Evolutionary conservation across 192 early-diverging fungal genomes (phyloP).

Genomic region (Tieghemiomyces parasiticus): DNA sequence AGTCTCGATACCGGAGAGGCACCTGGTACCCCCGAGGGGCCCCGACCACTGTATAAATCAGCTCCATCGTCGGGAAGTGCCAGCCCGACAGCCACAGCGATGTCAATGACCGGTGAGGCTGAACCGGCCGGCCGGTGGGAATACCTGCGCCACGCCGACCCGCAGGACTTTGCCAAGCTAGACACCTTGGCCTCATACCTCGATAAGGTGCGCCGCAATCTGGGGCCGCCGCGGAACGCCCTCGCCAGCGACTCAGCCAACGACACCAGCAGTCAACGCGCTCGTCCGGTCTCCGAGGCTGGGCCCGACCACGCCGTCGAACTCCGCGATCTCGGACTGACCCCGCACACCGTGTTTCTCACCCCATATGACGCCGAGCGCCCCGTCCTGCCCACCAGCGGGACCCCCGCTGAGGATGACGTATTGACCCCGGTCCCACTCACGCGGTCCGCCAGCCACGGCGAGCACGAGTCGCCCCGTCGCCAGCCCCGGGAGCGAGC

Average conservation of each 20-base stretch:
- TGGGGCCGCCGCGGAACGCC: neutral
- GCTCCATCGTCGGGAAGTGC: no score
- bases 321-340: slow-evolving; percentile 44
- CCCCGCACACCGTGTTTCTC: slow-evolving; percentile 55
- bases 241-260: neutral
- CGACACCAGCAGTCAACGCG: neutral
- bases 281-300: no score
- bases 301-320: slow-evolving; percentile 13
- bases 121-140: neutral
- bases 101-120: neutral
- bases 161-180: slow-evolving; percentile 2
- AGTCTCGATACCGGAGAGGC: neutral
- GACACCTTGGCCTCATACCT: slow-evolving; percentile 7
- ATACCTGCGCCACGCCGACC: slow-evolving; percentile 5
- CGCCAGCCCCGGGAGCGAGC: no score
- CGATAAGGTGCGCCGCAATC: neutral
- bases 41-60: no score
- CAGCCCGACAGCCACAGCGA: no score
- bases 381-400: neutral
- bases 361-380: slow-evolving; percentile 26
- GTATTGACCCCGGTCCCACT: no score
- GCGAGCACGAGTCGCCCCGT: no score
- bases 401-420: neutral
- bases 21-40: no score
- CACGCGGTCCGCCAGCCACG: no score